Evolutionary conservation across 2,329 filamentous ascomycete species (phyloP).

Genomic region (Ciborinia camelliae): DNA sequence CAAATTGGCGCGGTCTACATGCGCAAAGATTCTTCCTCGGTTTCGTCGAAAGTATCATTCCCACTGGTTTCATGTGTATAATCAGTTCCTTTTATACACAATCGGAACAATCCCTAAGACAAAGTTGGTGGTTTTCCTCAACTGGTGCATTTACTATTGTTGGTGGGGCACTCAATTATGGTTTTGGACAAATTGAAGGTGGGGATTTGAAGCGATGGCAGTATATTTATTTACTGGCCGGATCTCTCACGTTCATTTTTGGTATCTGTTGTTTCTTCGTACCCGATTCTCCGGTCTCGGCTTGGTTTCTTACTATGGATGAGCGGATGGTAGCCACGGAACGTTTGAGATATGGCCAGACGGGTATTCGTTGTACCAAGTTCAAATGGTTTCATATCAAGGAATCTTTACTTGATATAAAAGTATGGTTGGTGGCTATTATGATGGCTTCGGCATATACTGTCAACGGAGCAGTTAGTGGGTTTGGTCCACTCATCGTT

Average conservation of each 20-base stretch:
- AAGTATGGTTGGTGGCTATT: conserved; percentile 60
- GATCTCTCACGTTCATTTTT: conserved; percentile 59
- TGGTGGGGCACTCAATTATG: conserved; percentile 63
- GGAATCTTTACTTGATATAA: conserved; percentile 57
- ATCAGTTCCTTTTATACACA: conserved; percentile 63
- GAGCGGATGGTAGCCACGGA: conserved; percentile 65
- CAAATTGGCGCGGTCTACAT: conserved; percentile 59
- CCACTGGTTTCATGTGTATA: conserved; percentile 64
- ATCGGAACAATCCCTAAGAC: conserved; percentile 59
- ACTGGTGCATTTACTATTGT: conserved; percentile 56
- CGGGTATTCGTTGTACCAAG: conserved; percentile 57
- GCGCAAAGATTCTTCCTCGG: conserved; percentile 62
- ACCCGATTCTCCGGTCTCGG: conserved; percentile 62
- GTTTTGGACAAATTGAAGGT: conserved; percentile 58
- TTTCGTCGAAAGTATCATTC: conserved; percentile 61
- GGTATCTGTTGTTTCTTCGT: conserved; percentile 62
- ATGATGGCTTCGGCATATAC: conserved; percentile 72
- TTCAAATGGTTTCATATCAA: conserved; percentile 58
- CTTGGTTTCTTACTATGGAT: conserved; percentile 64
- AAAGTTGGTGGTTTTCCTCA: conserved; percentile 64
- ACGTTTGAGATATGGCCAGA: conserved; percentile 58
- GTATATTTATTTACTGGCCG: conserved; percentile 51
- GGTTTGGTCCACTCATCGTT: conserved; percentile 70
- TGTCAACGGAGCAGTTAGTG: conserved; percentile 67
- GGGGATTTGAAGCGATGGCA: conserved; percentile 60